phyloP scores from a whole-genome alignment of 2,329 filamentous ascomycete genomes.

The Didymella pinodella region DNA sequence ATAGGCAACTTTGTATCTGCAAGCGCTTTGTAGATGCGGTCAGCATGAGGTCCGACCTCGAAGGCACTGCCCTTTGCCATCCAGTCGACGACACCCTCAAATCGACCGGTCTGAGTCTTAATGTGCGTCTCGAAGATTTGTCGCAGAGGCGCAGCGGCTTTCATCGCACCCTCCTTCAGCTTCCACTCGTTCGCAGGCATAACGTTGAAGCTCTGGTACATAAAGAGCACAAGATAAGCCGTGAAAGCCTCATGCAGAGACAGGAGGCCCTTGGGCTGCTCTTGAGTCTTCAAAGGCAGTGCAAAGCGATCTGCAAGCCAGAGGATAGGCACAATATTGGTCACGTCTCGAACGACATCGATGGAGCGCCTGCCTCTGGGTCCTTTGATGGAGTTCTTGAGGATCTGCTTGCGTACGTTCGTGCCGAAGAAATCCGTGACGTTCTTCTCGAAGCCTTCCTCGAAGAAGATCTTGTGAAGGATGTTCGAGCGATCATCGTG shows the following conservation, averaged over 20 bases:
- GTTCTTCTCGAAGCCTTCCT: conserved; percentile 65
- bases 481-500: conserved; percentile 49
- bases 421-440: conserved; percentile 71
- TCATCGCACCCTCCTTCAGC: conserved; percentile 55
- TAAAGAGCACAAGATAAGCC: conserved; percentile 70
- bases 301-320: conserved; percentile 71
- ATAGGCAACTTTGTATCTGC: conserved; percentile 57
- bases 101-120: conserved; percentile 65
- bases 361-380: conserved; percentile 56
- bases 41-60: conserved; percentile 61
- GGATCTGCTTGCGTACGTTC: conserved; percentile 56
- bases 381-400: conserved; percentile 57
- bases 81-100: conserved; percentile 60
- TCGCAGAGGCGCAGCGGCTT: conserved; percentile 68
- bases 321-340: conserved; percentile 70
- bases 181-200: conserved; percentile 59
- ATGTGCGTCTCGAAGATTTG: conserved; percentile 73
- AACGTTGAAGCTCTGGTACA: conserved; percentile 64
- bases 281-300: conserved; percentile 70
- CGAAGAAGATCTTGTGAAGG: conserved; percentile 65
- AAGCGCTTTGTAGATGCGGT: conserved; percentile 61
- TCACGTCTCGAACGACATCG: conserved; percentile 69
- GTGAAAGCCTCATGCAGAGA: conserved; percentile 58
- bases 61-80: conserved; percentile 60
- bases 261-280: conserved; percentile 65